These are phyloP conservation scores for Solanum paucissectum DNA, from an alignment of 257 asterid genomes.

Conservation along the genomic window DNA sequence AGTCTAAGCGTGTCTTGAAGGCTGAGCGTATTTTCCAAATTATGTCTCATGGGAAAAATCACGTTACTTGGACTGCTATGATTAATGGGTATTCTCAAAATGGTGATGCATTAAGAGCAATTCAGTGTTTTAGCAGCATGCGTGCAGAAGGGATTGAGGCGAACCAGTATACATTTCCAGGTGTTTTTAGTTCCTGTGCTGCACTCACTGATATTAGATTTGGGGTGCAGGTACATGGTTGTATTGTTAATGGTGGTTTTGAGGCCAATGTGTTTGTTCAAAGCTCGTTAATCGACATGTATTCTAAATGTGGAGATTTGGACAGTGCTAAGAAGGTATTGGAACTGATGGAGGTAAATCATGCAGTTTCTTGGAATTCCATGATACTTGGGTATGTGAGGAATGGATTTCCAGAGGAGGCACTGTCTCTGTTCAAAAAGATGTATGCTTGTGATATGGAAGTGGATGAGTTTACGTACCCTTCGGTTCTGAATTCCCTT, in stretches of 20 bases:
- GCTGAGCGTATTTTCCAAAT: conserved; percentile 48
- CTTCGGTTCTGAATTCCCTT: conserved; percentile 66
- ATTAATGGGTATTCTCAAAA: conserved; percentile 62
- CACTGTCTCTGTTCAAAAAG: conserved; percentile 37
- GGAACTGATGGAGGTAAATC: conserved; percentile 37
- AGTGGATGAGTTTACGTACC: conserved; percentile 61
- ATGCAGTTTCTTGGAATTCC: conserved; percentile 63
- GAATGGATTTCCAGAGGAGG: conserved; percentile 35
- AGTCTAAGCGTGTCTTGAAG: conserved; percentile 36
- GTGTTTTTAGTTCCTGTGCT: conserved; percentile 58
- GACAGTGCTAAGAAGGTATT: conserved; percentile 42
- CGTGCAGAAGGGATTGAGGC: conserved; percentile 50
- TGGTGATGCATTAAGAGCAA: conserved; percentile 33
- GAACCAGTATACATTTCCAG: conserved; percentile 75
- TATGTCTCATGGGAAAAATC: conserved; percentile 55
- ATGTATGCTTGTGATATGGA: conserved; percentile 50
- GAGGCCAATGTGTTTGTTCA: conserved; percentile 60
- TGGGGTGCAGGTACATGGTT: conserved; percentile 64
- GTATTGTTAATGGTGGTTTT: conserved; percentile 61
- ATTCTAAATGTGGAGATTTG: conserved; percentile 67
- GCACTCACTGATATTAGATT: conserved; percentile 24
- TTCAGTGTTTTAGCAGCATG: conserved; percentile 55
- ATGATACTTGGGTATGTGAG: conserved; percentile 64
- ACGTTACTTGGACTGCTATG: conserved; percentile 93
- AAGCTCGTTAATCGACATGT: conserved; percentile 69